These are phyloP conservation scores for Aeschynomene evenia DNA, from an alignment of 306 rosid species.

Conservation along the genomic window DNA sequence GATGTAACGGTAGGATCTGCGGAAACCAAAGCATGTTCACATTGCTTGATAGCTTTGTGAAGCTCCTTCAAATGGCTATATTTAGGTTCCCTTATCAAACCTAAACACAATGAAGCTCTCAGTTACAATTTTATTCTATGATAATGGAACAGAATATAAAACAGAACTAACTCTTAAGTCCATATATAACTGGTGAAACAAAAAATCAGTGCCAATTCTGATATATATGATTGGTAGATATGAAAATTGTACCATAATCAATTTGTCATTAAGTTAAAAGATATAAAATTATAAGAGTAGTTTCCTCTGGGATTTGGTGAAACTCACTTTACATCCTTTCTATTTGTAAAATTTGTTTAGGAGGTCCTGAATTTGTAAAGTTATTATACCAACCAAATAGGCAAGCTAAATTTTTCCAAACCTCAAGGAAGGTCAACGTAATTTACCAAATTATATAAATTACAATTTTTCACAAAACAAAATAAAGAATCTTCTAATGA, in stretches of 20 bases:
- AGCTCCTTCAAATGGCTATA: conserved; percentile 83
- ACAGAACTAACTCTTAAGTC: neutral
- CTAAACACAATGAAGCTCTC: conserved; percentile 40
- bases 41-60: conserved; percentile 73
- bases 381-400: too few relatives aligned
- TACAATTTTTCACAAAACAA: too few relatives aligned
- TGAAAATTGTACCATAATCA: neutral
- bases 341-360: too few relatives aligned
- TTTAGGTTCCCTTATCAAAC: conserved; percentile 88
- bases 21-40: conserved; percentile 82
- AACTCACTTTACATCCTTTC: too few relatives aligned
- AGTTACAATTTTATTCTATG: conserved; percentile 5
- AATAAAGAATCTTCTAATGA: neutral
- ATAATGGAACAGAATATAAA: neutral
- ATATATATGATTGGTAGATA: neutral
- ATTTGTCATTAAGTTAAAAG: neutral
- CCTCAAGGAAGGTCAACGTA: too few relatives aligned
- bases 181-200: neutral
- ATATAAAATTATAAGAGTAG: neutral
- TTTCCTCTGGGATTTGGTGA: too few relatives aligned
- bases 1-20: conserved; percentile 74
- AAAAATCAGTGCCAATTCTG: neutral
- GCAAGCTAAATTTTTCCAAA: too few relatives aligned
- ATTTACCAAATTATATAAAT: too few relatives aligned
- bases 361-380: too few relatives aligned